Conservation (phyloP, 148 eudicot genomes). For the Silene conica region DNA sequence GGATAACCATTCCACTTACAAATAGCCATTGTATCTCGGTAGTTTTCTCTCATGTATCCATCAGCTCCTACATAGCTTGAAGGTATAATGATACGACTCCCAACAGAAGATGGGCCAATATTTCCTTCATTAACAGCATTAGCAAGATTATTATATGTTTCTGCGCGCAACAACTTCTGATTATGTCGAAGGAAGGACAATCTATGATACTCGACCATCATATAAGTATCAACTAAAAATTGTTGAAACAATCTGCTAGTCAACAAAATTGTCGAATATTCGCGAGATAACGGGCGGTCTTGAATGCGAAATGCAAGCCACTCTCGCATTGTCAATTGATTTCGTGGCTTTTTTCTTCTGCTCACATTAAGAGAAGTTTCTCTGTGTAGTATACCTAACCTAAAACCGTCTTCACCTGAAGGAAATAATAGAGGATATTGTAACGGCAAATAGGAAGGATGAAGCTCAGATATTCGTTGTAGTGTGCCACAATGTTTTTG, state of each 20-base stretch:
- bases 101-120: too few species aligned
- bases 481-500: background rate
- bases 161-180: background rate
- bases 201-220: slow-evolving; percentile 5
- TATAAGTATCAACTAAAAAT: background rate
- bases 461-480: background rate
- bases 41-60: background rate
- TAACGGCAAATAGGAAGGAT: too few species aligned
- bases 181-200: background rate
- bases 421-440: too few species aligned
- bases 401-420: too few species aligned
- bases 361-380: too few species aligned
- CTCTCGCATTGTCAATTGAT: background rate
- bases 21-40: slow-evolving; percentile 3
- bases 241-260: slow-evolving; percentile 5
- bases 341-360: too few species aligned
- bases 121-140: background rate
- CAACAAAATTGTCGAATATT: background rate
- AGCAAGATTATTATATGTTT: background rate
- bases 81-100: too few species aligned
- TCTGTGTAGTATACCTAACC: too few species aligned
- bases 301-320: slow-evolving; percentile 4
- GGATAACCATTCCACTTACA: background rate
- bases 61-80: background rate
- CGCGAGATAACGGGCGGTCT: background rate